These are phyloP conservation scores for Yarrowia sp. DNA, from an alignment of 805 yeast genomes.

Conservation along the genomic window DNA sequence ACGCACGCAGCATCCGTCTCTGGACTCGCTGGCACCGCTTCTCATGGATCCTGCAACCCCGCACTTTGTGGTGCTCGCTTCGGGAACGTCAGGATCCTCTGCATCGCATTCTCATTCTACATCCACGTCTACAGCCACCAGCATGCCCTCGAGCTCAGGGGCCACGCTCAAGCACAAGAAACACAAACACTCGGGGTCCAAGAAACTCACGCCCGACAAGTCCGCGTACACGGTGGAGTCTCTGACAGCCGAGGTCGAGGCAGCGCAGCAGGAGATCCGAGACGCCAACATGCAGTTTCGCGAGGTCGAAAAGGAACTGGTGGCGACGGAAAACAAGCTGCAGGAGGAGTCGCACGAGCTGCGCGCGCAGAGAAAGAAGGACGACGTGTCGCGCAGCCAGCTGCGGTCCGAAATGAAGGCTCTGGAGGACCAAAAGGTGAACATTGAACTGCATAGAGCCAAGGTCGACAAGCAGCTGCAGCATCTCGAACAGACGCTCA, in stretches of 20 bases:
- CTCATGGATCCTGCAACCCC: slow-evolving; percentile 3
- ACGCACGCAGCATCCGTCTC: slow-evolving; percentile 44
- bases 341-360: slow-evolving; percentile 46
- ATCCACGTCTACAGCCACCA: background rate
- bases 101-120: too few species aligned
- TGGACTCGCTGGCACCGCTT: slow-evolving; percentile 42
- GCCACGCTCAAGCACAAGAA: background rate
- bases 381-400: slow-evolving; percentile 49
- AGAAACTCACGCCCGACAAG: slow-evolving; percentile 33
- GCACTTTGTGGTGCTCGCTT: background rate
- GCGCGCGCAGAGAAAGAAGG: slow-evolving; percentile 47
- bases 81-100: too few species aligned
- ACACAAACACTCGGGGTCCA: slow-evolving; percentile 41
- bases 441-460: slow-evolving; percentile 48
- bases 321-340: slow-evolving; percentile 44
- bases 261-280: slow-evolving; percentile 48
- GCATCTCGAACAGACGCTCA: slow-evolving; percentile 43
- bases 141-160: background rate
- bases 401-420: slow-evolving; percentile 50
- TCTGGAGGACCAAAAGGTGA: slow-evolving; percentile 51
- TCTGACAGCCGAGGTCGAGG: slow-evolving; percentile 50
- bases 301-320: slow-evolving; percentile 44
- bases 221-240: slow-evolving; percentile 48
- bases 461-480: slow-evolving; percentile 46
- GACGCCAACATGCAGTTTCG: slow-evolving; percentile 41